Evolutionary conservation across 2,329 filamentous ascomycete species (phyloP).

Genomic region (Daldinia sp.): DNA sequence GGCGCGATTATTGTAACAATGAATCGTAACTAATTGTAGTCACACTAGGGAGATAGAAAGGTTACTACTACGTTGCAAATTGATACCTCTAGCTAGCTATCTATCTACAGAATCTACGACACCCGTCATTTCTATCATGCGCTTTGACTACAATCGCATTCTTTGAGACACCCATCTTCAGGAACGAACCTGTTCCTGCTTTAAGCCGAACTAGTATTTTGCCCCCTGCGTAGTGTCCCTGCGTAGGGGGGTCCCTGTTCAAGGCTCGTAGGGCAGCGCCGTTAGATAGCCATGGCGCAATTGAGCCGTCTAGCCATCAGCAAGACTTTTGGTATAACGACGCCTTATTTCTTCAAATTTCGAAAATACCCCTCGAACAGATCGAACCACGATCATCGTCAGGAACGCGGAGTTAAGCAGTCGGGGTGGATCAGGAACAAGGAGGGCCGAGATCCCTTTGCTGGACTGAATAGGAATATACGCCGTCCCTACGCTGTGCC

Average conservation of each 20-base stretch:
- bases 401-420: constrained; percentile 16
- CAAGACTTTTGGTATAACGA: constrained; percentile 5
- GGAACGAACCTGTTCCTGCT: constrained; percentile 23
- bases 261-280: constrained; percentile 21
- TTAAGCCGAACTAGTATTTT: constrained; percentile 12
- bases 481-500: constrained; percentile 7
- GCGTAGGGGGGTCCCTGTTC: constrained; percentile 5
- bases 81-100: background rate
- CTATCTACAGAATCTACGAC: background rate
- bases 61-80: background rate
- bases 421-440: constrained; percentile 27
- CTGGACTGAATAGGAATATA: constrained; percentile 3
- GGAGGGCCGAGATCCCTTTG: constrained; percentile 30
- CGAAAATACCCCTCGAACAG: background rate
- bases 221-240: constrained; percentile 26
- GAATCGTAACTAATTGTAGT: background rate
- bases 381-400: constrained; percentile 10
- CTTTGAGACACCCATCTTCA: constrained; percentile 32
- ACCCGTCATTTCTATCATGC: constrained; percentile 7
- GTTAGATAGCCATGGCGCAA: constrained; percentile 7
- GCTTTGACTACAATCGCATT: constrained; percentile 22
- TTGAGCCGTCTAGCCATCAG: constrained; percentile 10
- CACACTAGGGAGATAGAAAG: background rate
- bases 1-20: constrained; percentile 4
- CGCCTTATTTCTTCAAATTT: constrained; percentile 1